Evolutionary conservation across 306 rosid genomes (phyloP).

Genomic region (Gillenia trifoliata): DNA sequence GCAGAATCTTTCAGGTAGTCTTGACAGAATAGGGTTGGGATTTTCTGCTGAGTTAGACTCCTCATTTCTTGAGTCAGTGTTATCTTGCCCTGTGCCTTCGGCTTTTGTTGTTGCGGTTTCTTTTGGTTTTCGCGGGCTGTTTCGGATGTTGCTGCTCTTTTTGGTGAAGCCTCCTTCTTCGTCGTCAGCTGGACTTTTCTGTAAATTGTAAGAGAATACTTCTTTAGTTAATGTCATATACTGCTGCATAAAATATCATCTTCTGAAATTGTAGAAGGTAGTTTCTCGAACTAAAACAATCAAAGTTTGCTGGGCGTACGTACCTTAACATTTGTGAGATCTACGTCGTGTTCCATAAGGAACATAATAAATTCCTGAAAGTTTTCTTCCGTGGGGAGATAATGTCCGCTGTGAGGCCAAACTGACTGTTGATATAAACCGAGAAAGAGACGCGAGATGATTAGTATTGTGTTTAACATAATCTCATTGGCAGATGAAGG

Average conservation of each 20-base stretch:
- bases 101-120: conserved; percentile 10
- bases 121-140: conserved; percentile 25
- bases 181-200: conserved; percentile 55
- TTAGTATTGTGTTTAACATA: neutral
- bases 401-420: conserved; percentile 97
- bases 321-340: conserved; percentile 67
- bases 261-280: neutral
- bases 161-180: conserved; percentile 39
- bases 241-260: neutral
- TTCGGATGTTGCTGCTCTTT: conserved; percentile 16
- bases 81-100: conserved; percentile 20
- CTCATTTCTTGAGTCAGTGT: conserved; percentile 20
- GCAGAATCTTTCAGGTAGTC: conserved; percentile 39
- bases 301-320: conserved; percentile 31
- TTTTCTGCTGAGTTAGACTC: conserved; percentile 25
- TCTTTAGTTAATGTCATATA: neutral
- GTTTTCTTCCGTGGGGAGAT: conserved; percentile 83
- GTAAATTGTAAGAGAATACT: conserved; percentile 12
- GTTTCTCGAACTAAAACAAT: neutral
- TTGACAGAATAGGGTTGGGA: conserved; percentile 29
- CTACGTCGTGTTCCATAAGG: conserved; percentile 55
- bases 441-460: neutral
- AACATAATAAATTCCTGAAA: conserved; percentile 60
- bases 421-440: conserved; percentile 43
- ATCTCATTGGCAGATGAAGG: neutral